Base-by-base conservation (phyloP, 208 protist species). In the Trypanosoma avium region DNA sequence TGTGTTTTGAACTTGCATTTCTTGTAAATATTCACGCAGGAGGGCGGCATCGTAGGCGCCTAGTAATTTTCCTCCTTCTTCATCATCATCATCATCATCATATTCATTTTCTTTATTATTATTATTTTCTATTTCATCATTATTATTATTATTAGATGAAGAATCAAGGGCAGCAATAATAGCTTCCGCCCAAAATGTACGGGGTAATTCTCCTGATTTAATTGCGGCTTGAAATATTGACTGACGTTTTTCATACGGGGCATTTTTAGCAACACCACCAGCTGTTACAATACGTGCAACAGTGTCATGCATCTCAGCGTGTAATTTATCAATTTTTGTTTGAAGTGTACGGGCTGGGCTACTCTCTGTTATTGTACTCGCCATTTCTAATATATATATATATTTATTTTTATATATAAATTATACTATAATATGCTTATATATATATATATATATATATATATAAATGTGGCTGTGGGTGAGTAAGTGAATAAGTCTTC, bases 121-220 rank as follows among this genome's bases (percentile, higher is more conserved):
- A 24, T 24, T 35, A 30, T 27, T 30, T 12, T 30, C 8, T 5
- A 22, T 43, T 17, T 30, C 29, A 43, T 58, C 29, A 22, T 32
- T 35, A 38, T 38, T 38, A 38, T 38, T 38, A 38, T 38, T 38
- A 38, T 38, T 10, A 10, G 33, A 8, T 30, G 54, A 13, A 15
- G 42, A 27, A 2, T 50, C 19, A 52, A 84, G 67, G 4, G 67
- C 48, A 6, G 70, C 36, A 22, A 93, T 73, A 21, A 93, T 63
- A 7, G 81, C 78, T 32, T 76, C 61, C 3, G 79, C 87, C 84
- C 87, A 93, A 64, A 93, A 93, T 47, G 82, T 82, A 2, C 45
- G 42, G 12, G 81, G 80, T 3, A 82, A 45, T 47, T 75, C 45
- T 32, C 83, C 79, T 33, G 67, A 57, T 2, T 61, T 40, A 56